Percentiles rank a stretch among this genome's conserved stretches.
Evolutionary conservation across 495 filamentous ascomycete genomes (phyloP).

Genomic region (Penicillium diatomitis): DNA sequence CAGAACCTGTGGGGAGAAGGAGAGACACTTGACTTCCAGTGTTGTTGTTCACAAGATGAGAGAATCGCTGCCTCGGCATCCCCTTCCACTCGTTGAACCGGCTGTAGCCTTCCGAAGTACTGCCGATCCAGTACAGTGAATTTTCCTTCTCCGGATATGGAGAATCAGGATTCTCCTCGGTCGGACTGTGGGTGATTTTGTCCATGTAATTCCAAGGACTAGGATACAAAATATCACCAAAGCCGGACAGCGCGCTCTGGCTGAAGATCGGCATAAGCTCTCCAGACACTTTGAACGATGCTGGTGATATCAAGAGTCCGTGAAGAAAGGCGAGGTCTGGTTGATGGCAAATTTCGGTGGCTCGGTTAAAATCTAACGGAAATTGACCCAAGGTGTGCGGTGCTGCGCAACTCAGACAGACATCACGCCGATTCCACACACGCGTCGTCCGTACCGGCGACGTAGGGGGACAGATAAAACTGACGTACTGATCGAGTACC

Average conservation of each 20-base stretch:
- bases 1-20: constrained; percentile 23
- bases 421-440: constrained; percentile 37
- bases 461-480: constrained; percentile 45
- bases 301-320: constrained; percentile 57
- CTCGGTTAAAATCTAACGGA: constrained; percentile 53
- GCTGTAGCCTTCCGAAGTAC: constrained; percentile 49
- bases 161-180: constrained; percentile 27
- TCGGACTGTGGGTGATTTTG: constrained; percentile 35
- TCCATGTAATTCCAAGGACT: constrained; percentile 44
- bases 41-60: constrained; percentile 46
- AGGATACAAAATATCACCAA: constrained; percentile 40
- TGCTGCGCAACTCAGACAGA: constrained; percentile 52
- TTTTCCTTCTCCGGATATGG: constrained; percentile 34
- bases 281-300: constrained; percentile 51
- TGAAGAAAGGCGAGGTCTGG: constrained; percentile 68
- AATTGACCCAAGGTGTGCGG: constrained; percentile 65
- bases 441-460: constrained; percentile 44
- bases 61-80: constrained; percentile 49
- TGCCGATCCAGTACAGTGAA: constrained; percentile 44
- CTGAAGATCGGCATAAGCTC: constrained; percentile 67
- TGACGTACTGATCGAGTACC: constrained; percentile 40
- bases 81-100: constrained; percentile 46
- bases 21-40: constrained; percentile 35
- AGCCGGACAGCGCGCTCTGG: constrained; percentile 54
- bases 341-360: constrained; percentile 67